Conservation (phyloP, 805 yeast genomes). For the Nakazawaea sp. region DNA sequence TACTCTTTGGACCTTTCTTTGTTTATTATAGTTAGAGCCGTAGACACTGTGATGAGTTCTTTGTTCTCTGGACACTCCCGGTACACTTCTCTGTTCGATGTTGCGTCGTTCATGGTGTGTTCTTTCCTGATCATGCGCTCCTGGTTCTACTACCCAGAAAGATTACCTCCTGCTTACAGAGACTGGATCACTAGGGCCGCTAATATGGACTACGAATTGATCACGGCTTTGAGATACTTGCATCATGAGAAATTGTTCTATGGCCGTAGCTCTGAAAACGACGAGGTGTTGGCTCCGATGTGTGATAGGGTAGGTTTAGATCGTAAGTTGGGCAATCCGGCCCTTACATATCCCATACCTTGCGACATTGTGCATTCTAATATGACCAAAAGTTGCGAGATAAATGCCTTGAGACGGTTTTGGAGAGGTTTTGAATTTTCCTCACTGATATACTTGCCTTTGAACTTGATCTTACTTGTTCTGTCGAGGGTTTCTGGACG, state of each 20-base stretch:
- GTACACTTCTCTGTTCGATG: conserved; percentile 18
- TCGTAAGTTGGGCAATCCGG: conserved; percentile 24
- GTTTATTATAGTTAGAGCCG: conserved; percentile 28
- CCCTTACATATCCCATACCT: conserved; percentile 24
- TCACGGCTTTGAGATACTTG: conserved; percentile 25
- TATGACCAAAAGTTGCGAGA: conserved; percentile 31
- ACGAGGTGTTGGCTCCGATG: conserved; percentile 24
- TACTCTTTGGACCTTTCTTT: conserved; percentile 30
- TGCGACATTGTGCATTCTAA: conserved; percentile 36
- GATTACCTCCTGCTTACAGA: conserved; percentile 35
- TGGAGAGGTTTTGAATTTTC: conserved; percentile 34
- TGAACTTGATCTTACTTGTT: conserved; percentile 28
- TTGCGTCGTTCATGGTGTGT: conserved; percentile 22
- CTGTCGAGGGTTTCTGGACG: conserved; percentile 4
- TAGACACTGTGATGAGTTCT: conserved; percentile 26
- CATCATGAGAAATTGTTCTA: conserved; percentile 26
- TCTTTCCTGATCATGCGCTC: conserved; percentile 28
- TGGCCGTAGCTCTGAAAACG: conserved; percentile 24
- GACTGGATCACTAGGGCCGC: conserved; percentile 45
- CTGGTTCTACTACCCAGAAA: conserved; percentile 31
- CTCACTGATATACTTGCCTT: conserved; percentile 31
- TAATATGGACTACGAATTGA: conserved; percentile 34
- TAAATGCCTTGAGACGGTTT: conserved; percentile 40
- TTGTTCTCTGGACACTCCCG: conserved; percentile 12
- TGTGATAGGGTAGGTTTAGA: conserved; percentile 28